These are phyloP conservation scores for Diutina mesorugosa DNA, from an alignment of 1,139 yeast genomes.

Conservation along the genomic window DNA sequence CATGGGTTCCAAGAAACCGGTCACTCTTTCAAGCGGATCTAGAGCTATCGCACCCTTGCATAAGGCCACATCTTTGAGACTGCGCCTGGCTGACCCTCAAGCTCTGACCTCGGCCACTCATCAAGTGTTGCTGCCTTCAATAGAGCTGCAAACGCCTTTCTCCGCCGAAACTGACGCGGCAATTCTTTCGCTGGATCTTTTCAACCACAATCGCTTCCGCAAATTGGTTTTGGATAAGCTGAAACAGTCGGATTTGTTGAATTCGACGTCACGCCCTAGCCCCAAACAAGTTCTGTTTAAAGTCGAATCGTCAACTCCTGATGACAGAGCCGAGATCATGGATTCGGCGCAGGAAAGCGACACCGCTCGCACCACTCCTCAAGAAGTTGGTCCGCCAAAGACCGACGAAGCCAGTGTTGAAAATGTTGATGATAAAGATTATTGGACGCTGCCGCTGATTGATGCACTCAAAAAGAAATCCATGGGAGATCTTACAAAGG, in stretches of 20 bases:
- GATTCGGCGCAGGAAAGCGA: neutral
- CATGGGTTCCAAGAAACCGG: slow-evolving; percentile 33
- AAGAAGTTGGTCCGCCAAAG: neutral
- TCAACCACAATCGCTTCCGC: slow-evolving; percentile 45
- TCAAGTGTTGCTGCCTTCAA: slow-evolving; percentile 10
- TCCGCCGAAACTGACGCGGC: slow-evolving; percentile 42
- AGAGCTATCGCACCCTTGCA: slow-evolving; percentile 46
- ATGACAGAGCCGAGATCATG: neutral
- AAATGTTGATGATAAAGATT: slow-evolving; percentile 48
- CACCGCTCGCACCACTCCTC: neutral
- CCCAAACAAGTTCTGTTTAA: slow-evolving; percentile 26
- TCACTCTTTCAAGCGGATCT: slow-evolving; percentile 40
- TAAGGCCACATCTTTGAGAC: slow-evolving; percentile 8
- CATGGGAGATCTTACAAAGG: slow-evolving; percentile 48
- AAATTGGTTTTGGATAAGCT: slow-evolving; percentile 36
- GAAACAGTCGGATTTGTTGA: slow-evolving; percentile 14
- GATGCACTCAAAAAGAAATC: slow-evolving; percentile 48
- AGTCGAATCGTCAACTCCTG: neutral
- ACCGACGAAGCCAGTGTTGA: slow-evolving; percentile 10
- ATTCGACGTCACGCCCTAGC: slow-evolving; percentile 5
- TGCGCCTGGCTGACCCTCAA: slow-evolving; percentile 5
- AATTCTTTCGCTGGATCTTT: slow-evolving; percentile 58
- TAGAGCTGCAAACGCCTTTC: slow-evolving; percentile 7
- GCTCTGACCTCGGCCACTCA: slow-evolving; percentile 4
- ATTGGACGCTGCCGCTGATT: slow-evolving; percentile 77